Conservation (phyloP, 371 early-diverging fungal genomes). For the Paraphysoderma sedebokerense region DNA sequence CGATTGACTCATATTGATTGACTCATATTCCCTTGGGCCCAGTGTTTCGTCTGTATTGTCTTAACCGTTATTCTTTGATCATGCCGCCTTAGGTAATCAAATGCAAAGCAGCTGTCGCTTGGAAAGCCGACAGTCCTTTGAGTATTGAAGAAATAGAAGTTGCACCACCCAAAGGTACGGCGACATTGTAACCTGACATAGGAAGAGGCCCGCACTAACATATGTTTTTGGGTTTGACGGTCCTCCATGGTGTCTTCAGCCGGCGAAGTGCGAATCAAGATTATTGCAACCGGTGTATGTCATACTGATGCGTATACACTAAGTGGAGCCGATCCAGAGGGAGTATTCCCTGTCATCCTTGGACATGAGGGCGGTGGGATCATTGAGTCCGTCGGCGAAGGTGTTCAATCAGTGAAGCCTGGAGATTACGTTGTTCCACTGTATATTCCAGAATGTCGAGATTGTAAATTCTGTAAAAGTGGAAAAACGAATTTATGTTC, state of each 20-base stretch:
- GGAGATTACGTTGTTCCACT: slow-evolving; percentile 94
- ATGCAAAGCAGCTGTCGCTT: slow-evolving; percentile 90
- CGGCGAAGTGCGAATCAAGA: slow-evolving; percentile 89
- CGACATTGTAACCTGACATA: too few species aligned
- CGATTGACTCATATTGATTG: too few species aligned
- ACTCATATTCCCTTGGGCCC: too few species aligned
- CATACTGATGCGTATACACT: slow-evolving; percentile 91
- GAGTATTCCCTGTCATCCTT: slow-evolving; percentile 77
- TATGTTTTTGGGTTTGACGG: not conserved
- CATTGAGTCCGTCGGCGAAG: slow-evolving; percentile 92
- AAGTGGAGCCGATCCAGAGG: slow-evolving; percentile 74
- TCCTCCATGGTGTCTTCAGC: slow-evolving; percentile 14
- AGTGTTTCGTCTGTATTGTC: too few species aligned
- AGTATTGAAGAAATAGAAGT: slow-evolving; percentile 89
- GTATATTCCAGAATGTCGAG: slow-evolving; percentile 78
- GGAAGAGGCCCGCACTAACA: too few species aligned
- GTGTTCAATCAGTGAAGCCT: slow-evolving; percentile 68
- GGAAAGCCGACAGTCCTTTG: slow-evolving; percentile 80
- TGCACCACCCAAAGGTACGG: slow-evolving; percentile 59
- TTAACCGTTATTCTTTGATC: not conserved
- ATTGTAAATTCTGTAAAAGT: slow-evolving; percentile 89
- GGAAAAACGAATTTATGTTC: slow-evolving; percentile 93
- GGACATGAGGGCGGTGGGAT: slow-evolving; percentile 94
- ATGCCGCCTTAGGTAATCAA: slow-evolving; percentile 40
- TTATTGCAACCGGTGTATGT: slow-evolving; percentile 77